Conservation (phyloP, 106 monocot genomes). For the Allium sativum region DNA sequence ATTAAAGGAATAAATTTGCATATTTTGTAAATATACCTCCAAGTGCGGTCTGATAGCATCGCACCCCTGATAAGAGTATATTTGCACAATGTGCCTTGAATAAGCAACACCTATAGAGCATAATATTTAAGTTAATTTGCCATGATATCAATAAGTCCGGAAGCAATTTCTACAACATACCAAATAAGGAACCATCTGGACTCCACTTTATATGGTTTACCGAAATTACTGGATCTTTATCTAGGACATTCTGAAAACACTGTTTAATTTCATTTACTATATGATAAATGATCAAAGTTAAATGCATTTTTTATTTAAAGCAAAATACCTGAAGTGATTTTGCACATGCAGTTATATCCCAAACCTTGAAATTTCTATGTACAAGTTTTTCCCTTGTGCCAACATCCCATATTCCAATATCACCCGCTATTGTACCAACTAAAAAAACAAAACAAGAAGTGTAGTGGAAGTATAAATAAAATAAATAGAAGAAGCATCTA, state of each 20-base stretch:
- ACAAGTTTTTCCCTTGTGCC: slow-evolving; percentile 52
- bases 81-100: slow-evolving; percentile 73
- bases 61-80: slow-evolving; percentile 67
- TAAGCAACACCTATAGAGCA: slow-evolving; percentile 65
- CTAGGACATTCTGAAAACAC: slow-evolving; percentile 39
- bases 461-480: not conserved
- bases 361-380: slow-evolving; percentile 68
- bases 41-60: slow-evolving; percentile 67
- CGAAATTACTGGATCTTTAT: slow-evolving; percentile 63
- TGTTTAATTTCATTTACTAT: not conserved
- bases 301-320: not conserved
- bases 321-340: slow-evolving; percentile 44
- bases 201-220: slow-evolving; percentile 92
- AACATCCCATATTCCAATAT: slow-evolving; percentile 85
- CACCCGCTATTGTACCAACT: slow-evolving; percentile 95
- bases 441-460: slow-evolving; percentile 6
- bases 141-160: too few species aligned
- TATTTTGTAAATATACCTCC: slow-evolving; percentile 36
- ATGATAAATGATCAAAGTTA: not conserved
- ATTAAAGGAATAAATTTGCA: not conserved
- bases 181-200: slow-evolving; percentile 81
- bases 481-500: not conserved
- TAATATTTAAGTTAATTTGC: too few species aligned
- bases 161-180: slow-evolving; percentile 22
- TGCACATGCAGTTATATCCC: slow-evolving; percentile 65